Conservation (phyloP, 2,329 filamentous ascomycete genomes). For the Ophioceras dolichostomum region DNA sequence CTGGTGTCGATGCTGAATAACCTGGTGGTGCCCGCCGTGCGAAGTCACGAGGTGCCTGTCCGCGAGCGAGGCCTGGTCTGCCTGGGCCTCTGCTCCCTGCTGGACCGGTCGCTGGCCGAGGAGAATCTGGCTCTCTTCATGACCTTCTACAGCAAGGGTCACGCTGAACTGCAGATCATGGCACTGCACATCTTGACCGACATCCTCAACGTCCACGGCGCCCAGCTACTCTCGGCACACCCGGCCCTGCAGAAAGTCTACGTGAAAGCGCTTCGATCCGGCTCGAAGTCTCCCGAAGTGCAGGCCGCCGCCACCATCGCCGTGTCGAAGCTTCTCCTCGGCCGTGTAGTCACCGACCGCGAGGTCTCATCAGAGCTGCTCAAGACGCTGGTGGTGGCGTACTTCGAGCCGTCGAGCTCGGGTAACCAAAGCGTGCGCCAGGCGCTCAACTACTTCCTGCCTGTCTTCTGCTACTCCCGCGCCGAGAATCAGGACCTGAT, state of each 20-base stretch:
- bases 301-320: slow-evolving; percentile 73
- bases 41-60: slow-evolving; percentile 84
- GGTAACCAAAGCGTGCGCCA: slow-evolving; percentile 75
- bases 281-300: slow-evolving; percentile 56
- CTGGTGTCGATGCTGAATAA: slow-evolving; percentile 98
- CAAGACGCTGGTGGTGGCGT: slow-evolving; percentile 70
- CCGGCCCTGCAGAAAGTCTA: slow-evolving; percentile 75
- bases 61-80: slow-evolving; percentile 84
- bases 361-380: slow-evolving; percentile 63
- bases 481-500: slow-evolving; percentile 74
- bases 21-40: slow-evolving; percentile 86
- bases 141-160: slow-evolving; percentile 90
- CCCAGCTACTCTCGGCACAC: slow-evolving; percentile 57
- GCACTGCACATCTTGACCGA: slow-evolving; percentile 87
- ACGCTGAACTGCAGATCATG: slow-evolving; percentile 79
- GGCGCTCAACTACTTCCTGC: slow-evolving; percentile 83
- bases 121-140: slow-evolving; percentile 90
- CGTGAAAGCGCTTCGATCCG: slow-evolving; percentile 64
- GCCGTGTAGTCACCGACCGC: slow-evolving; percentile 60
- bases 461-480: slow-evolving; percentile 83
- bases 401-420: slow-evolving; percentile 76
- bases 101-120: slow-evolving; percentile 82
- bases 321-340: slow-evolving; percentile 75
- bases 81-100: slow-evolving; percentile 77
- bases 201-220: slow-evolving; percentile 79